phyloP scores from a whole-genome alignment of 2,329 filamentous ascomycete species.

The Beauveria scarabaeidicola region DNA sequence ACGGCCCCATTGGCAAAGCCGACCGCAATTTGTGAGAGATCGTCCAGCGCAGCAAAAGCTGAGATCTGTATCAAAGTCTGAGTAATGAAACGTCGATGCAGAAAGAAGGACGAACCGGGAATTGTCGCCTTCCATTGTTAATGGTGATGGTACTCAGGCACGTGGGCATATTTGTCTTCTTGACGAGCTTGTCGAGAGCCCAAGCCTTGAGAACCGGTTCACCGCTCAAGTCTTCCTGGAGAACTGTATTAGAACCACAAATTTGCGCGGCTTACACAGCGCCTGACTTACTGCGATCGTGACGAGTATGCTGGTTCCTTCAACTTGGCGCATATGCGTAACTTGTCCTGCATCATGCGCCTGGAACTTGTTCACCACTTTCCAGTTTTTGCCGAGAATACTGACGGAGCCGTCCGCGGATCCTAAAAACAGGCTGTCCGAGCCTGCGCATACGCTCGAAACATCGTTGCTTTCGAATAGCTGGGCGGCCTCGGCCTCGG shows the following conservation, averaged over 20 bases:
- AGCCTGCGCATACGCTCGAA: constrained; percentile 75
- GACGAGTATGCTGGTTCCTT: constrained; percentile 76
- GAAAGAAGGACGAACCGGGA: constrained; percentile 51
- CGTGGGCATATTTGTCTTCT: constrained; percentile 82
- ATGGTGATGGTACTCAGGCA: constrained; percentile 81
- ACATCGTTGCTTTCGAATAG: constrained; percentile 78
- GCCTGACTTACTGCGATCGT: constrained; percentile 55
- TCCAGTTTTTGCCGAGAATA: constrained; percentile 81
- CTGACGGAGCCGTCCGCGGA: constrained; percentile 78
- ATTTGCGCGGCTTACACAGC: not conserved
- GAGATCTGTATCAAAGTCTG: constrained; percentile 54
- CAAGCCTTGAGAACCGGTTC: constrained; percentile 95
- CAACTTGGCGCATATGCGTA: constrained; percentile 86
- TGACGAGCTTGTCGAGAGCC: constrained; percentile 88
- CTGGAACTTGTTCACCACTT: constrained; percentile 75
- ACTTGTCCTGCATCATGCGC: constrained; percentile 75
- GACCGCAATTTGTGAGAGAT: constrained; percentile 85
- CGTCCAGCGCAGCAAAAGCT: constrained; percentile 77
- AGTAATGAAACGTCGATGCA: not conserved
- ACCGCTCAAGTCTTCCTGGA: constrained; percentile 71
- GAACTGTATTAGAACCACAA: not conserved
- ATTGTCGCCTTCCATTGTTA: constrained; percentile 84
- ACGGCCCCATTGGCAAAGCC: constrained; percentile 95
- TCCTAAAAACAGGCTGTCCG: constrained; percentile 82
- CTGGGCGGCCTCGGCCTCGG: constrained; percentile 68